Conservation (phyloP, 2,329 filamentous ascomycete species). For the Neonectria punicea region DNA sequence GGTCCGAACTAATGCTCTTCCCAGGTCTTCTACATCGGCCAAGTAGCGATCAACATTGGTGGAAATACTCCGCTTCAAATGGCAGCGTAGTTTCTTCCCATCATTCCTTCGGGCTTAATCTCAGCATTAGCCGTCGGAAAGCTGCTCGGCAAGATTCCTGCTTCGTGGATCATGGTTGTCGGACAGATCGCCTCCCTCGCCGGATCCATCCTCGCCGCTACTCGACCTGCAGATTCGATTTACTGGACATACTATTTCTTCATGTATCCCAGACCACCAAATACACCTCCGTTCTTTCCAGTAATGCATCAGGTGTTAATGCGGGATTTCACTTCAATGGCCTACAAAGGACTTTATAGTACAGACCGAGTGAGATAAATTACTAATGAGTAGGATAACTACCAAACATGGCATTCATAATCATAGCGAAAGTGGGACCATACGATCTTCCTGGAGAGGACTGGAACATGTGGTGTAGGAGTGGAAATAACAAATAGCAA, state of each 20-base stretch:
- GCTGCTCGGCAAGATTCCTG: slow-evolving; percentile 43
- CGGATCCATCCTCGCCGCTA: slow-evolving; percentile 52
- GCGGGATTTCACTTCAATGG: no score
- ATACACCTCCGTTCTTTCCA: no score
- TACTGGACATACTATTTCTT: slow-evolving; percentile 71
- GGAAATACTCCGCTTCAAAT: slow-evolving; percentile 53
- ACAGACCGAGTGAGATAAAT: no score
- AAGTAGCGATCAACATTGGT: slow-evolving; percentile 50
- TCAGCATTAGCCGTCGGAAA: slow-evolving; percentile 53
- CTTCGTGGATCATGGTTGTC: slow-evolving; percentile 51
- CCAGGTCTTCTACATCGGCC: slow-evolving; percentile 16
- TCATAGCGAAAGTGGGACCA: no score
- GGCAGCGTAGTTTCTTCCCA: slow-evolving; percentile 47
- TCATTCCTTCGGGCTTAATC: slow-evolving; percentile 52
- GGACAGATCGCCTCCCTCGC: slow-evolving; percentile 53
- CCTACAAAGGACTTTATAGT: no score
- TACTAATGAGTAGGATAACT: no score
- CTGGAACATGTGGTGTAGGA: no score
- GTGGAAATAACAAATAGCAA: no score
- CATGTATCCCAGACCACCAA: background rate
- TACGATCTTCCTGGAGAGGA: no score
- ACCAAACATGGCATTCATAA: no score
- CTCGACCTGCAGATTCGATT: slow-evolving; percentile 59
- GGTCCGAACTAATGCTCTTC: background rate
- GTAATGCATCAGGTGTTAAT: no score